Base-by-base conservation (phyloP, 148 eudicot species). In the Fallopia convolvulus region DNA sequence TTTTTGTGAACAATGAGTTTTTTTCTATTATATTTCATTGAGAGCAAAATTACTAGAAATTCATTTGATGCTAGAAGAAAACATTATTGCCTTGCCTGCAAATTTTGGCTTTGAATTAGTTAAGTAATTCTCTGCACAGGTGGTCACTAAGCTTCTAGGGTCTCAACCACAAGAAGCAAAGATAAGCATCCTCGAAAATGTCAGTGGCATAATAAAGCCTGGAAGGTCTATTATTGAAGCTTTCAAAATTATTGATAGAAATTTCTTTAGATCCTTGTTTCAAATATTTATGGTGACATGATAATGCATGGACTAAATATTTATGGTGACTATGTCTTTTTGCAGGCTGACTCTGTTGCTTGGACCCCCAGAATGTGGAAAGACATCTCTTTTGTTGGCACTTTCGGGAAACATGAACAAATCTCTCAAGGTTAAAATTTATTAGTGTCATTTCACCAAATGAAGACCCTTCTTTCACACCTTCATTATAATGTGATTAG, bases 311-410 rank as follows among this genome's bases (percentile, higher is more conserved):
- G 8, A 47, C 50, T 47, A 13, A 47, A 47, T 26, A 23, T 23
- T 23, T 8, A 11, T 55, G 14, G 23, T 6, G 20, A 23, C 26
- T 71, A 17, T 26, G 1, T 46, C 18, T 72, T 75, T 50, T 75
- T 84, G 85, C 91, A 92, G 97, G 84, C 84, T 90, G 84, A 88
- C 90, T 53, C 76, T 92, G 55, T 80, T 92, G 66, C 92, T 92
- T 79, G 97, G 97, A 68, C 94, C 97, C 74, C 97, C 94, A 14
- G 92, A 94, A 79, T 87, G 94, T 76, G 97, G 97, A 32, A 92
- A 92, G 82, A 90, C 90, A 72, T 82, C 97, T 73, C 81, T 92
- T 36, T 42, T 92, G 79, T 86, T 86, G 85, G 87, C 94, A 55
- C 91, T 92, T 75, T 86, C 92, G 32, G 94, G 92, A 86, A 90